Percentiles rank a stretch among this genome's conserved stretches.
These are phyloP conservation scores for Phlegmacium glaucopus DNA, from an alignment of 768 basidiomycete species.

Conservation along the genomic window DNA sequence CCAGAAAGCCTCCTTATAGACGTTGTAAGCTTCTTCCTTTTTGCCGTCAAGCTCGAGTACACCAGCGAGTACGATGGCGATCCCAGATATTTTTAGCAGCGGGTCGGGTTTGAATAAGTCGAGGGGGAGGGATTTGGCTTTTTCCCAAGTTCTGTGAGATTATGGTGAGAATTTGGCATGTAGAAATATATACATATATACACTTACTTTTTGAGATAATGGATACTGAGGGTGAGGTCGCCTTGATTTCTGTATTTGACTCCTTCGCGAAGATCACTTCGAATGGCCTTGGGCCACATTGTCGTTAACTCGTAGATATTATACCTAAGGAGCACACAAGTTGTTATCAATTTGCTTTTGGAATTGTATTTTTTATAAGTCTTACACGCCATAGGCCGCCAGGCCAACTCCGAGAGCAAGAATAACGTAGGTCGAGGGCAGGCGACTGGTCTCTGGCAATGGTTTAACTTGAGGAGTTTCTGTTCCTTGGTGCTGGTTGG, in stretches of 20 bases:
- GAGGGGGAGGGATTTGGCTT: conserved; percentile 41
- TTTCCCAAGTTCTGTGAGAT: conserved; percentile 44
- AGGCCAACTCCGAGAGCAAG: conserved; percentile 28
- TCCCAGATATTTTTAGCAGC: conserved; percentile 64
- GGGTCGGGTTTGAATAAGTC: conserved; percentile 40
- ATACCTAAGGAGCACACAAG: conserved; percentile 11
- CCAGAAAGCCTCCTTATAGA: conserved; percentile 35
- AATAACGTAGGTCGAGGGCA: conserved; percentile 16
- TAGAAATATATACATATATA: background rate
- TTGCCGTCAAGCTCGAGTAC: conserved; percentile 44
- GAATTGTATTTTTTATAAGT: background rate
- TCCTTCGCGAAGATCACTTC: conserved; percentile 61
- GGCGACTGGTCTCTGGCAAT: no score
- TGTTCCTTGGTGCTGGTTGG: no score
- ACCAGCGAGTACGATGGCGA: conserved; percentile 58
- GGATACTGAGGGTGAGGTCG: conserved; percentile 47
- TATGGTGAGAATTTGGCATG: background rate
- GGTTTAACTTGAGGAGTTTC: no score
- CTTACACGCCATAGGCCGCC: conserved; percentile 33
- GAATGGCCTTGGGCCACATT: conserved; percentile 64
- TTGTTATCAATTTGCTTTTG: background rate
- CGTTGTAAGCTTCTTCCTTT: conserved; percentile 32
- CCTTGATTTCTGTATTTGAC: conserved; percentile 59
- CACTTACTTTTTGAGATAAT: conserved; percentile 52
- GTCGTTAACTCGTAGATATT: conserved; percentile 36